phyloP scores from a whole-genome alignment of 164 flowering plant genomes.

The Kingdonia uniflora region DNA sequence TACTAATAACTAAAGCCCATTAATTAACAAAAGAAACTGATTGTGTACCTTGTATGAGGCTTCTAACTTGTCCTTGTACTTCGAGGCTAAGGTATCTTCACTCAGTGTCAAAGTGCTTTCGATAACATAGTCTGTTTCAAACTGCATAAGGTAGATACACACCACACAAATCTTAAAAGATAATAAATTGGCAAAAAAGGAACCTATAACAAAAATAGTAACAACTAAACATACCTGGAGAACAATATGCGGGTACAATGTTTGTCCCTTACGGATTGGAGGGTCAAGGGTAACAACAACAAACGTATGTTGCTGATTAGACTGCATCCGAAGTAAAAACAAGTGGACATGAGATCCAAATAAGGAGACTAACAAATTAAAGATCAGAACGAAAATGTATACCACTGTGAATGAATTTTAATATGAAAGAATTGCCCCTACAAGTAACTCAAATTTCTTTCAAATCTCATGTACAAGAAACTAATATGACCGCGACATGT shows the following conservation, averaged over 20 bases:
- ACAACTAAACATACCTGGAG: constrained; percentile 62
- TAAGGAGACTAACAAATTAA: no score
- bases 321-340: constrained; percentile 34
- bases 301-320: constrained; percentile 93
- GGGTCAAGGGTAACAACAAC: constrained; percentile 93
- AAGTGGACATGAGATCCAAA: constrained; percentile 3
- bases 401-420: no score
- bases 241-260: constrained; percentile 95
- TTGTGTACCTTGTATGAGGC: constrained; percentile 64
- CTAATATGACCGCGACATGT: no score
- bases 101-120: constrained; percentile 47
- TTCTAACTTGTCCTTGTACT: constrained; percentile 83
- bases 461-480: no score
- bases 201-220: background rate
- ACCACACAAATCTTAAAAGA: background rate
- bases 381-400: no score
- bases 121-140: constrained; percentile 82
- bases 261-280: constrained; percentile 96
- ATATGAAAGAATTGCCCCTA: no score
- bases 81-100: constrained; percentile 65
- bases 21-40: background rate
- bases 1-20: no score
- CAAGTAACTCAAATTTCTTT: no score
- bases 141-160: constrained; percentile 29
- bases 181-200: background rate